phyloP scores from a whole-genome alignment of 164 flowering plant genomes.

The Brasenia schreberi region DNA sequence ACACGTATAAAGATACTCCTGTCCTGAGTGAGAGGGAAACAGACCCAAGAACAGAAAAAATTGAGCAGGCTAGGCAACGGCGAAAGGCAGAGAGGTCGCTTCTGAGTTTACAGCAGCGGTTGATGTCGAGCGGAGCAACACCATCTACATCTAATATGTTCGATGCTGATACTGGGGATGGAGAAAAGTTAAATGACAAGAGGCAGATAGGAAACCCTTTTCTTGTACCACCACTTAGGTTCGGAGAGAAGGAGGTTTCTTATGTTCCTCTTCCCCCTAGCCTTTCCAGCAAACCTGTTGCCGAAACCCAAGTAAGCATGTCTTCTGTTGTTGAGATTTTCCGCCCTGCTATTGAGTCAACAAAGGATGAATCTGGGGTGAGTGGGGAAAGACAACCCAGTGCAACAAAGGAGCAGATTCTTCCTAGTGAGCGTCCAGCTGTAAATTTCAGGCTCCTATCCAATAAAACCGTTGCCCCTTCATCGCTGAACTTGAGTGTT shows the following conservation, averaged over 20 bases:
- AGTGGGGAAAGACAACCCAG: background rate
- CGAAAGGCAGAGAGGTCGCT: slow-evolving; percentile 89
- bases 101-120: slow-evolving; percentile 75
- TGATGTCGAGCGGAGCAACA: slow-evolving; percentile 31
- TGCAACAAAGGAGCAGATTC: background rate
- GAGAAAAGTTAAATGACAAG: slow-evolving; percentile 9
- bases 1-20: slow-evolving; percentile 62
- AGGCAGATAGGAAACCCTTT: slow-evolving; percentile 25
- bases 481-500: background rate
- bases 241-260: slow-evolving; percentile 39
- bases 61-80: slow-evolving; percentile 71
- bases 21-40: slow-evolving; percentile 74
- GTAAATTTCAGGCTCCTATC: slow-evolving; percentile 31
- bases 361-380: slow-evolving; percentile 18
- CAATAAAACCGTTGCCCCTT: background rate
- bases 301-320: slow-evolving; percentile 10
- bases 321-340: slow-evolving; percentile 55
- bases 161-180: slow-evolving; percentile 9
- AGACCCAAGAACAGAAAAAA: slow-evolving; percentile 60
- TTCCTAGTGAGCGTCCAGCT: slow-evolving; percentile 45
- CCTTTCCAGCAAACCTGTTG: slow-evolving; percentile 12
- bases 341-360: slow-evolving; percentile 73
- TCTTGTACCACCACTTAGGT: slow-evolving; percentile 35
- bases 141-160: slow-evolving; percentile 8
- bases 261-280: slow-evolving; percentile 20